A percentile compares a stretch with the other conserved stretches of the same genome.
Conservation (phyloP, 441 rosid species). For the Populus hybrid region DNA sequence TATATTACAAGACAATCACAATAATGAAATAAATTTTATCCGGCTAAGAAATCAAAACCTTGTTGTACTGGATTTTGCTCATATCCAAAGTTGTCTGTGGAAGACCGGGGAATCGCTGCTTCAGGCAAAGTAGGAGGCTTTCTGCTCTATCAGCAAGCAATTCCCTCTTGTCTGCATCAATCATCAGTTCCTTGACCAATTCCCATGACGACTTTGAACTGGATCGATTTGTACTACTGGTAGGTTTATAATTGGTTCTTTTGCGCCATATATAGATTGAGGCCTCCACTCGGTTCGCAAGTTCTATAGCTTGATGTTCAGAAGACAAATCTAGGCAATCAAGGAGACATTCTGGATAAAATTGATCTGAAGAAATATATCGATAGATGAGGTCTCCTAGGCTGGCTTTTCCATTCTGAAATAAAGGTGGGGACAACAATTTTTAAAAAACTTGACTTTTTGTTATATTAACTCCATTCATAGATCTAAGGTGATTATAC, state of each 20-base stretch:
- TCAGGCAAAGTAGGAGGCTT: conserved; percentile 74
- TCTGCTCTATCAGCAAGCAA: conserved; percentile 86
- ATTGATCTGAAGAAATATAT: conserved; percentile 77
- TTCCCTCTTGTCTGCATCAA: conserved; percentile 78
- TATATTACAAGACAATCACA: neutral
- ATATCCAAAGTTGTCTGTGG: conserved; percentile 93
- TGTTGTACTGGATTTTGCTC: conserved; percentile 97
- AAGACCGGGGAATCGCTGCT: conserved; percentile 87
- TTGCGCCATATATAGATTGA: conserved; percentile 74
- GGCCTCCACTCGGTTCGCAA: conserved; percentile 90
- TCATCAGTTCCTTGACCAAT: conserved; percentile 83
- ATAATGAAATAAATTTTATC: neutral
- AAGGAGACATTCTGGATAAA: conserved; percentile 83
- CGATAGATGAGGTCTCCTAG: conserved; percentile 86
- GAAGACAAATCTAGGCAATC: conserved; percentile 92
- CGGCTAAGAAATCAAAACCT: conserved; percentile 37
- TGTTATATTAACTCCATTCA: neutral
- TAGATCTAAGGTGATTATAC: conserved; percentile 27
- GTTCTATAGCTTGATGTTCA: conserved; percentile 91
- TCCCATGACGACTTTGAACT: conserved; percentile 90
- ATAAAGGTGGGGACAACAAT: conserved; percentile 16
- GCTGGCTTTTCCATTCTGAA: conserved; percentile 88
- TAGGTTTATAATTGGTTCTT: conserved; percentile 50
- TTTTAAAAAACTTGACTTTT: conserved; percentile 4
- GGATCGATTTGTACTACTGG: conserved; percentile 32